Percentiles rank a stretch among this genome's conserved stretches.
Conservation (phyloP, 192 early-diverging fungal genomes). For the Podila epicladia region DNA sequence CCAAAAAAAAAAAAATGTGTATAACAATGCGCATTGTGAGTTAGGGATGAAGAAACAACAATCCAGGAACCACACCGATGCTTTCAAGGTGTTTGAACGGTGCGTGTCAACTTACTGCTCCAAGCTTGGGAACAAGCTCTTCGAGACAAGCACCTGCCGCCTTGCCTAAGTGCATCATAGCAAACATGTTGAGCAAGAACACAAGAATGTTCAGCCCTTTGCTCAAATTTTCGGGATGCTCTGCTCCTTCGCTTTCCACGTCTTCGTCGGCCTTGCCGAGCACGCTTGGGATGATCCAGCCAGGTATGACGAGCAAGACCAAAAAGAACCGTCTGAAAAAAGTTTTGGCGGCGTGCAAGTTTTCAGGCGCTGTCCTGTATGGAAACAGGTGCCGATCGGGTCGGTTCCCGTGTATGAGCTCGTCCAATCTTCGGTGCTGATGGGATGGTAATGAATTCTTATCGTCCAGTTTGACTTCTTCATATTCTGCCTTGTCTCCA, state of each 20-base stretch:
- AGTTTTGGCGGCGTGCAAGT: conserved; percentile 1
- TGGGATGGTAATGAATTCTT: neutral
- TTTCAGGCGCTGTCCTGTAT: conserved; percentile 8
- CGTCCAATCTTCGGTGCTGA: neutral
- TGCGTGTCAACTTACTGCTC: conserved; percentile 16
- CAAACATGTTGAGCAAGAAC: conserved; percentile 33
- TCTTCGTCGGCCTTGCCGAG: neutral
- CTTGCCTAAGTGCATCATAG: conserved; percentile 35
- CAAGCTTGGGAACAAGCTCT: conserved; percentile 27
- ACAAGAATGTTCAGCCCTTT: conserved; percentile 10
- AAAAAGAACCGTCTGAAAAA: conserved; percentile 22
- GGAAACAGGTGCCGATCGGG: conserved; percentile 29
- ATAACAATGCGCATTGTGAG: neutral
- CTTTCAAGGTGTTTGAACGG: neutral
- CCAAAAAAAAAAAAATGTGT: neutral
- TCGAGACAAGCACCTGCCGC: conserved; percentile 32
- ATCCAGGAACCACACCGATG: neutral
- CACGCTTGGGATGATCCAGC: conserved; percentile 24
- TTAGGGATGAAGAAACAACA: neutral
- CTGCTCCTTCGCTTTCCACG: neutral
- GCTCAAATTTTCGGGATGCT: conserved; percentile 5
- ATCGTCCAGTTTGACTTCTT: neutral
- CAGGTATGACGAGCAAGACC: conserved; percentile 30
- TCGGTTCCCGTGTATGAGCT: conserved; percentile 10
- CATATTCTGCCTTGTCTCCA: no score